These are phyloP conservation scores for Podaxis sp. DNA, from an alignment of 768 basidiomycete genomes.

Conservation along the genomic window DNA sequence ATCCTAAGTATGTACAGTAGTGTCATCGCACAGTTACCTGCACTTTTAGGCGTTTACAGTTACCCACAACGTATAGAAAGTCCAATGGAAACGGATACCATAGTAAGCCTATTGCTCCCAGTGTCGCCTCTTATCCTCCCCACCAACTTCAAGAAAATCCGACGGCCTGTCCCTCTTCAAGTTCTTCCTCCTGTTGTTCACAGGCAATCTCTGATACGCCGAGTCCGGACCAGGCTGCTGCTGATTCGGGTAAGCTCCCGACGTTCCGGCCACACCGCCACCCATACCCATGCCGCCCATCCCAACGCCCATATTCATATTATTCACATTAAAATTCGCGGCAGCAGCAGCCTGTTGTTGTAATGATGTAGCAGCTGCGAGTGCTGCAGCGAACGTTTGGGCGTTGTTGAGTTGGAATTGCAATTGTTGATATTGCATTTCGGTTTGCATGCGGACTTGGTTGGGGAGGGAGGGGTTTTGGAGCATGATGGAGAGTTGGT, in stretches of 20 bases:
- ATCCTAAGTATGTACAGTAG: conserved; percentile 7
- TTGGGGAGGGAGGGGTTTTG: conserved; percentile 73
- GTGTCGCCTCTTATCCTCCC: conserved; percentile 68
- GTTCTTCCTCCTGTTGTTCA: conserved; percentile 77
- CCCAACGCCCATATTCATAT: conserved; percentile 33
- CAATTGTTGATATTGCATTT: conserved; percentile 80
- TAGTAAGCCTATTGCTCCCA: conserved; percentile 56
- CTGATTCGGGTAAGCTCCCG: not conserved
- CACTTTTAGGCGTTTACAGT: not conserved
- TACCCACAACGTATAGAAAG: not conserved
- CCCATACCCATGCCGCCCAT: conserved; percentile 38
- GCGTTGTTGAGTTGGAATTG: conserved; percentile 80
- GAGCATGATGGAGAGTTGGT: conserved; percentile 76
- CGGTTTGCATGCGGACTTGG: conserved; percentile 74
- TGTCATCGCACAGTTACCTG: not conserved
- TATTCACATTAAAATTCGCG: conserved; percentile 18
- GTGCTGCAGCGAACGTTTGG: conserved; percentile 65
- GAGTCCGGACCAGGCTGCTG: conserved; percentile 76
- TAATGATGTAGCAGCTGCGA: conserved; percentile 57
- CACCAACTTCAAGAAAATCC: conserved; percentile 77
- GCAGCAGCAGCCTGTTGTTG: conserved; percentile 30
- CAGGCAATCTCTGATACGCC: conserved; percentile 81
- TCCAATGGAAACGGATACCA: not conserved
- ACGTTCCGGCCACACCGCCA: conserved; percentile 12
- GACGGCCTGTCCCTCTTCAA: conserved; percentile 81